Evolutionary conservation across 176 grass and related monocot species (phyloP).

Genomic region (Rhynchospora pubera): DNA sequence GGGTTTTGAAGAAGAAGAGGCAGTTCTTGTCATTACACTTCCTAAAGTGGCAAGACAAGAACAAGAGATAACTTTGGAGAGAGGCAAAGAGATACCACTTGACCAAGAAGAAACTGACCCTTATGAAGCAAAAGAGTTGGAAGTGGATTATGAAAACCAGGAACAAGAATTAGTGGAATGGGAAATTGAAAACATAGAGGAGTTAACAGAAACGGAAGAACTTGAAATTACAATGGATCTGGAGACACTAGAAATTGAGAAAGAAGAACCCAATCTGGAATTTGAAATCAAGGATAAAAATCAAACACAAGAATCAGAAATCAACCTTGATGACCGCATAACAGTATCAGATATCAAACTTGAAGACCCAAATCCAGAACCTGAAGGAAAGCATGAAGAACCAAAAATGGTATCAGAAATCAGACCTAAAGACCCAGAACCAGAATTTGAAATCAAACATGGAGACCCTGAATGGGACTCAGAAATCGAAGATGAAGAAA

Average conservation of each 20-base stretch:
- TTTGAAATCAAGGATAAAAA: background rate
- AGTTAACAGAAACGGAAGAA: background rate
- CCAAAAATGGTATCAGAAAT: background rate
- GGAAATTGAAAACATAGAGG: constrained; percentile 11
- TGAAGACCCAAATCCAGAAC: constrained; percentile 8
- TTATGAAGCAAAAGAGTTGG: background rate
- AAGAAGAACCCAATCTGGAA: constrained; percentile 9
- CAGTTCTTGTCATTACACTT: constrained; percentile 61
- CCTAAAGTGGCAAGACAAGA: constrained; percentile 39
- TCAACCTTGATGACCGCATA: background rate
- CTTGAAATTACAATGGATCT: constrained; percentile 14
- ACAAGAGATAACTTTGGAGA: constrained; percentile 19
- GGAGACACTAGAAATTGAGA: constrained; percentile 7
- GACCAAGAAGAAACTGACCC: background rate
- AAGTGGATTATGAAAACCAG: background rate
- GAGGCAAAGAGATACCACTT: background rate
- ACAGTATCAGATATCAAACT: background rate
- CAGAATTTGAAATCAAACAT: background rate
- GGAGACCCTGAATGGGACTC: background rate
- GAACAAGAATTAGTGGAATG: constrained; percentile 4
- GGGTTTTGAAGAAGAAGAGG: constrained; percentile 66
- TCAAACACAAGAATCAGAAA: constrained; percentile 3
- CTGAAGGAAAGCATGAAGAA: background rate
- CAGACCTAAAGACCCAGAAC: background rate
- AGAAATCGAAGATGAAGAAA: background rate